Base-by-base conservation (phyloP, 768 basidiomycete genomes). In the Coprinopsis marcescibilis region DNA sequence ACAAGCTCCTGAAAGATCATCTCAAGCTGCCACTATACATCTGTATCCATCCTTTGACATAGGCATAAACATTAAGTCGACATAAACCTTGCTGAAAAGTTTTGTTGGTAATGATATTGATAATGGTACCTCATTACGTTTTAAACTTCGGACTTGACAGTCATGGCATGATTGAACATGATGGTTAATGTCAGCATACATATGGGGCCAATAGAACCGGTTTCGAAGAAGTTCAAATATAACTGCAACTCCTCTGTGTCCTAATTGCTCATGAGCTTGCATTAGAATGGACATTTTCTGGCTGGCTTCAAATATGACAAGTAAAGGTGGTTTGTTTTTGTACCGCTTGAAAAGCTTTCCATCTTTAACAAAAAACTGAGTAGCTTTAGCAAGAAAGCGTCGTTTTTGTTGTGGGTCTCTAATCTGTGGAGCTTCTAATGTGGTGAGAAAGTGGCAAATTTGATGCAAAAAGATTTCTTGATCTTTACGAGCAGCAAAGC, bases 11-110 rank as follows among this genome's bases (percentile, higher is more conserved):
- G 21, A 64, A 43, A 0, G 51, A 48, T 25, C 59, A 58, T 11
- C 58, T 45, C 0, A 55, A 65, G n/a, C 65, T 64, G 1, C 63
- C 49, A 5, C 60, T 53, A 34, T 60, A 60, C n/a, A n/a, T n/a
- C n/a, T n/a, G 12, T 49, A n/a, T 34, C 27, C 60, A 1, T 58
- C 56, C 14, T 42, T 33, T 3, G 56, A 57, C 19, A 48, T 40
- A 0, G 54, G 60, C 61, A 73, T 65, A 23, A 61, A 56, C 69
- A 73, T 73, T 0, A 66, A 64, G 49, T 73, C 65, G 3, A 67
- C 56, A 32, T 72, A 60, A 0, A 65, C 53, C 32, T 65, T 65
- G 0, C 52, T 21, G 33, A 68, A 65, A 1, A 68, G 46, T 0
- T 57, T 49, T 2, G 56, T 48, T 0, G 62, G 59, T 0, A 44